phyloP scores from a whole-genome alignment of 2,329 filamentous ascomycete genomes.

The Phyllosticta citrichinensis region DNA sequence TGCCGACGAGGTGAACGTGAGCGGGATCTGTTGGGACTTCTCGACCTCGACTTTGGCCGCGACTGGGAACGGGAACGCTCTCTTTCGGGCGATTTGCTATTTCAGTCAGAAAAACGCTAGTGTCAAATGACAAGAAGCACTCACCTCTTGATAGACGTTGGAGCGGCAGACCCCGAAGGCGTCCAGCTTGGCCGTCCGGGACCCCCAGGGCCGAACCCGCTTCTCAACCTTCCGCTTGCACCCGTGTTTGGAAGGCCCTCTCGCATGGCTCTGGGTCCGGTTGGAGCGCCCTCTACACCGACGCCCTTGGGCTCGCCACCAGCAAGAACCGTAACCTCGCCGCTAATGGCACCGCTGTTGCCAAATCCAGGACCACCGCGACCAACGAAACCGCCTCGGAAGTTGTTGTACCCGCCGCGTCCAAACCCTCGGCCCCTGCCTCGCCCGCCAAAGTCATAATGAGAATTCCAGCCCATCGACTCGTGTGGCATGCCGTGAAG shows the following conservation, averaged over 20 bases:
- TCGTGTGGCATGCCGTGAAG: slow-evolving; percentile 18
- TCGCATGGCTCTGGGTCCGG: slow-evolving; percentile 88
- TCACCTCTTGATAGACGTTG: slow-evolving; percentile 1
- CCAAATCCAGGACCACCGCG: slow-evolving; percentile 23
- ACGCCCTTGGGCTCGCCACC: slow-evolving; percentile 38
- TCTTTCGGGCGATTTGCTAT: slow-evolving; percentile 23
- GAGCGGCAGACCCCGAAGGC: background rate
- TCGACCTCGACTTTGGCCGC: slow-evolving; percentile 15
- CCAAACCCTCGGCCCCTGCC: slow-evolving; percentile 45
- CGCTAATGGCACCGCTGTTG: slow-evolving; percentile 17
- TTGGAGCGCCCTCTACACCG: slow-evolving; percentile 64
- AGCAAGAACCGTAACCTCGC: slow-evolving; percentile 25
- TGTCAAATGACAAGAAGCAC: background rate
- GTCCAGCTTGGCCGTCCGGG: background rate
- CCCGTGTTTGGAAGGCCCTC: slow-evolving; percentile 78
- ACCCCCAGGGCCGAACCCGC: background rate
- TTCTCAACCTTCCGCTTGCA: slow-evolving; percentile 48
- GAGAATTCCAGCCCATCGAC: slow-evolving; percentile 11
- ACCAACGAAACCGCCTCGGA: slow-evolving; percentile 38
- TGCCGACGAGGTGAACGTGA: slow-evolving; percentile 33
- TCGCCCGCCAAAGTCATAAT: slow-evolving; percentile 45
- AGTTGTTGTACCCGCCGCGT: slow-evolving; percentile 31
- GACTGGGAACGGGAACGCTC: slow-evolving; percentile 30
- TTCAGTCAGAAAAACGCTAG: background rate
- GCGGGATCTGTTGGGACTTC: slow-evolving; percentile 24